A percentile compares a stretch with the other conserved stretches of the same genome.
Evolutionary conservation across 2,329 filamentous ascomycete genomes (phyloP).

Genomic region (Xylaria multiplex): DNA sequence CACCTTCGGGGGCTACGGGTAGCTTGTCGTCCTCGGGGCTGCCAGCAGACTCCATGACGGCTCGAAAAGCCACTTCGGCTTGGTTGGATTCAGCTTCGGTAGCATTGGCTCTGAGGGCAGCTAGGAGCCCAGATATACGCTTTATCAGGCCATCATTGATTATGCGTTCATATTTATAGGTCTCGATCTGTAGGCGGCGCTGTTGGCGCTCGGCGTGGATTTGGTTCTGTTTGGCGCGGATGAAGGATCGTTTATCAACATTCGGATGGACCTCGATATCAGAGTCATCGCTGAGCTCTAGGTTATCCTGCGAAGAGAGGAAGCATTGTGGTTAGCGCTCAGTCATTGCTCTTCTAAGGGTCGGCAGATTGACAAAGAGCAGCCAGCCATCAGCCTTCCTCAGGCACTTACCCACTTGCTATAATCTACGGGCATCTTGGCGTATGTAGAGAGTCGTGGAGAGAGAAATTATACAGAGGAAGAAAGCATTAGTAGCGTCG

Average conservation of each 20-base stretch:
- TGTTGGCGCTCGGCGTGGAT: constrained; percentile 92
- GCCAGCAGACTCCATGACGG: constrained; percentile 83
- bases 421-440: constrained; percentile 65
- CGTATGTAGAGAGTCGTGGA: constrained; percentile 12
- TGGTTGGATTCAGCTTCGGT: constrained; percentile 73
- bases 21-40: constrained; percentile 79
- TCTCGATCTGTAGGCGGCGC: constrained; percentile 87
- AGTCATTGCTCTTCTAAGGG: background rate
- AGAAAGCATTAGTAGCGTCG: background rate
- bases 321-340: constrained; percentile 29
- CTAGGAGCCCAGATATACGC: constrained; percentile 83
- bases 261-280: constrained; percentile 99
- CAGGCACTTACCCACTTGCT: constrained; percentile 71
- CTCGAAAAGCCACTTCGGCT: constrained; percentile 87
- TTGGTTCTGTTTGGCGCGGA: constrained; percentile 96
- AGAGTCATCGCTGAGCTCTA: constrained; percentile 98
- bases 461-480: background rate
- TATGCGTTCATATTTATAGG: constrained; percentile 88
- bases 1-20: constrained; percentile 78
- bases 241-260: constrained; percentile 98
- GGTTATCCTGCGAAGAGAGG: constrained; percentile 70
- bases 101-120: constrained; percentile 78
- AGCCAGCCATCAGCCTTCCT: background rate
- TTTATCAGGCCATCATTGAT: constrained; percentile 91
- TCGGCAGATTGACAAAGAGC: background rate